Conservation (phyloP, 768 basidiomycete species). For the Amanita brunnescens region DNA sequence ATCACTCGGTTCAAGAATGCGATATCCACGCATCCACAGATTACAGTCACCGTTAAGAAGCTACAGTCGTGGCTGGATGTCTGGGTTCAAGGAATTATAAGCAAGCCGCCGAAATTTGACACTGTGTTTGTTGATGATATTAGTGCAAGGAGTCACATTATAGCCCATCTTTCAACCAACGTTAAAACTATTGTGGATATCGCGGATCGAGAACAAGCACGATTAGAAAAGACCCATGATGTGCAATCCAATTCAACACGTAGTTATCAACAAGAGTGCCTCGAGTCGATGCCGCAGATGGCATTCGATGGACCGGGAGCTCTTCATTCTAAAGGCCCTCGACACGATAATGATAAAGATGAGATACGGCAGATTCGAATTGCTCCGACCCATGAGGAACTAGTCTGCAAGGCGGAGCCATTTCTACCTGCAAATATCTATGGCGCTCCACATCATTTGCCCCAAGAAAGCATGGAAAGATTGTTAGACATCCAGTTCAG, state of each 20-base stretch:
- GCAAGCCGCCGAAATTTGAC: slow-evolving; percentile 32
- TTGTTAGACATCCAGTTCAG: slow-evolving; percentile 70
- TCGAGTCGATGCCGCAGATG: slow-evolving; percentile 28
- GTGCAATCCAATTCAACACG: background rate
- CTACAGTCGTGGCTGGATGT: slow-evolving; percentile 35
- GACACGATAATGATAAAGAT: slow-evolving; percentile 62
- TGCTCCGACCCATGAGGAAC: slow-evolving; percentile 62
- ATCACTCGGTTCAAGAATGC: slow-evolving; percentile 53
- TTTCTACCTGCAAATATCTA: slow-evolving; percentile 56
- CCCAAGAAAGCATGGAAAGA: slow-evolving; percentile 50
- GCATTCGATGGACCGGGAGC: slow-evolving; percentile 50
- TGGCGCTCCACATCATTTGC: slow-evolving; percentile 55
- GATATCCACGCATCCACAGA: slow-evolving; percentile 33
- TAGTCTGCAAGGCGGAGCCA: slow-evolving; percentile 37
- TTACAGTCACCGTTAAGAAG: slow-evolving; percentile 31
- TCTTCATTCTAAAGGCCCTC: slow-evolving; percentile 36
- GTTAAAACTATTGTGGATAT: slow-evolving; percentile 33
- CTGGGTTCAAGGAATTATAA: slow-evolving; percentile 37
- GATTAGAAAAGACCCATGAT: slow-evolving; percentile 18
- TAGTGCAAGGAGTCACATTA: slow-evolving; percentile 27
- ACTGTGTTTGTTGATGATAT: slow-evolving; percentile 28
- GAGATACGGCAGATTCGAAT: slow-evolving; percentile 54
- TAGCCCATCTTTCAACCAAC: slow-evolving; percentile 26
- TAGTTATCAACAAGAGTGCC: slow-evolving; percentile 19
- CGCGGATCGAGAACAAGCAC: slow-evolving; percentile 39